Conservation (phyloP, 495 filamentous ascomycete species). For the Parathielavia appendiculata region DNA sequence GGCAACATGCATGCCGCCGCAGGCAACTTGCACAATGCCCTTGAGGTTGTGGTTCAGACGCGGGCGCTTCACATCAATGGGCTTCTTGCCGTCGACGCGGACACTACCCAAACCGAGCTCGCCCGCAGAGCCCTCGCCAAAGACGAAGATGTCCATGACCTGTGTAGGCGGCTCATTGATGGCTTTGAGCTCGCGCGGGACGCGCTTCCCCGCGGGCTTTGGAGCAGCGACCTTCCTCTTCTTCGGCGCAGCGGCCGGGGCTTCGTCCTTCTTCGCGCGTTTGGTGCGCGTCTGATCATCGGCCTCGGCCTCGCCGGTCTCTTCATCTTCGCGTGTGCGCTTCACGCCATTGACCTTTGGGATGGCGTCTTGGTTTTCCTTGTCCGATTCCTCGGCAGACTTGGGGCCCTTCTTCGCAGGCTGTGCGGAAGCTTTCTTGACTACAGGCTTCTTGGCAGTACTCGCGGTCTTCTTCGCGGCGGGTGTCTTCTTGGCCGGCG, state of each 20-base stretch:
- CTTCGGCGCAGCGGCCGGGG: neutral
- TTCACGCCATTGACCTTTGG: conserved; percentile 23
- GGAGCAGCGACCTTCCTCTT: conserved; percentile 17
- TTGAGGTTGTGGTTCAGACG: conserved; percentile 51
- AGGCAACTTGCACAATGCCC: conserved; percentile 57
- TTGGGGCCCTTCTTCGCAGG: conserved; percentile 37
- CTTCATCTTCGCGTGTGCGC: conserved; percentile 27
- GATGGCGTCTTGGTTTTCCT: conserved; percentile 28
- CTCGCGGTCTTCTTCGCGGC: conserved; percentile 24
- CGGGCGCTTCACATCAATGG: conserved; percentile 53
- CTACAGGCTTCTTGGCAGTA: conserved; percentile 23
- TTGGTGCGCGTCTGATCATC: conserved; percentile 11
- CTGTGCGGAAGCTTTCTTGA: conserved; percentile 35
- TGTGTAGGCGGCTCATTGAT: conserved; percentile 42
- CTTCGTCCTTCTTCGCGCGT: conserved; percentile 17
- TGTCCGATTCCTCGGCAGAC: conserved; percentile 28
- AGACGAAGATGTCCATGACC: conserved; percentile 49
- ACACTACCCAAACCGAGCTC: conserved; percentile 50
- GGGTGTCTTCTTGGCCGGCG: conserved; percentile 29
- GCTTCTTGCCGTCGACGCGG: conserved; percentile 45
- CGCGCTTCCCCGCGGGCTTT: conserved; percentile 17
- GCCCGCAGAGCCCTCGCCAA: conserved; percentile 50
- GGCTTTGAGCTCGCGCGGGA: conserved; percentile 19
- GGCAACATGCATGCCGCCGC: conserved; percentile 63
- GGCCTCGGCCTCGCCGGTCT: conserved; percentile 12